phyloP scores from a whole-genome alignment of 805 yeast species.

The Ascoidea asiatica region DNA sequence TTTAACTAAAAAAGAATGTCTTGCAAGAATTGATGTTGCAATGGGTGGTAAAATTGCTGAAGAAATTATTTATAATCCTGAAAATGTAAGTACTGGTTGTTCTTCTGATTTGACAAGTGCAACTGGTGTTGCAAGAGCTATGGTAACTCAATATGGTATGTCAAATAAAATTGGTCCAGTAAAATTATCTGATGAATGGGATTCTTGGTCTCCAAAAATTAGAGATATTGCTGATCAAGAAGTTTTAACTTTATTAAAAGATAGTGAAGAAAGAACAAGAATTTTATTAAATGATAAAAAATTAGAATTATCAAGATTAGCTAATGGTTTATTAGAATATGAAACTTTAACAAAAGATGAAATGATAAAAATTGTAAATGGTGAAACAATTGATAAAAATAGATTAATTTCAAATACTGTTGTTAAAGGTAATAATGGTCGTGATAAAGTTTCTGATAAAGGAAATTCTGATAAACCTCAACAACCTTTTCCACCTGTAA shows the following conservation, averaged over 20 bases:
- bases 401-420: slow-evolving; percentile 68
- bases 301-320: slow-evolving; percentile 70
- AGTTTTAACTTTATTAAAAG: slow-evolving; percentile 60
- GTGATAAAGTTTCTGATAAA: not conserved
- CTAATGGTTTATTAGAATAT: slow-evolving; percentile 87
- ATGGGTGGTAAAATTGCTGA: slow-evolving; percentile 99
- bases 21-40: slow-evolving; percentile 88
- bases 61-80: slow-evolving; percentile 81
- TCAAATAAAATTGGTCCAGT: slow-evolving; percentile 89
- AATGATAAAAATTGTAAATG: slow-evolving; percentile 73
- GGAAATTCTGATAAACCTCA: not conserved
- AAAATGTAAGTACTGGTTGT: slow-evolving; percentile 91
- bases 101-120: slow-evolving; percentile 85
- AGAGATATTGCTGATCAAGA: slow-evolving; percentile 89
- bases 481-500: not conserved
- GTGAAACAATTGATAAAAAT: slow-evolving; percentile 58
- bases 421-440: slow-evolving; percentile 26
- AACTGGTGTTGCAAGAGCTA: slow-evolving; percentile 85
- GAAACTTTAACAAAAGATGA: slow-evolving; percentile 90
- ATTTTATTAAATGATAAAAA: slow-evolving; percentile 44
- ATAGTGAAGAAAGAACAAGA: slow-evolving; percentile 72
- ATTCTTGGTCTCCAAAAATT: slow-evolving; percentile 81
- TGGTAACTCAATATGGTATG: slow-evolving; percentile 98
- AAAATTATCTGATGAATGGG: slow-evolving; percentile 82
- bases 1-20: slow-evolving; percentile 77